phyloP scores from a whole-genome alignment of 768 basidiomycete genomes.

The Plicaturopsis crispa region DNA sequence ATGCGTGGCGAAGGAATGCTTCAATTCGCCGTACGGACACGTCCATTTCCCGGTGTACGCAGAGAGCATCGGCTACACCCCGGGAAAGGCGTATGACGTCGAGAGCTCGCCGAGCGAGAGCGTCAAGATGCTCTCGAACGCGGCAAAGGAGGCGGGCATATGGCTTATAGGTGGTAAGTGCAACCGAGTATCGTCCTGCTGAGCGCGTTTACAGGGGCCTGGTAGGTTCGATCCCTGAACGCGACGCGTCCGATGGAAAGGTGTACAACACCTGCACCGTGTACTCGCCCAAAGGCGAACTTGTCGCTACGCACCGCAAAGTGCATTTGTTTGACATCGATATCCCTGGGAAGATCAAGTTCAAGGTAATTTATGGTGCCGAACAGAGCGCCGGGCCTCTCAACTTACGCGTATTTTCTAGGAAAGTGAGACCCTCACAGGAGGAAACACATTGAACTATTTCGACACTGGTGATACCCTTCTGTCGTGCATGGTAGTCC shows the following conservation, averaged over 20 bases:
- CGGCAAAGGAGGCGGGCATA: constrained; percentile 66
- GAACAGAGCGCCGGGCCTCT: background rate
- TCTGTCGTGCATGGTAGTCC: background rate
- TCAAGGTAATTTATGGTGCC: constrained; percentile 47
- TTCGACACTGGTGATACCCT: constrained; percentile 74
- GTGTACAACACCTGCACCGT: constrained; percentile 93
- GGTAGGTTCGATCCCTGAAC: constrained; percentile 96
- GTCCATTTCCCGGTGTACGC: constrained; percentile 77
- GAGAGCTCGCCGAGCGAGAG: constrained; percentile 58
- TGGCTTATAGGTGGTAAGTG: constrained; percentile 90
- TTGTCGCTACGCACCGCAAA: constrained; percentile 87
- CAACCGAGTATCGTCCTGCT: background rate
- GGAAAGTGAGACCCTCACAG: constrained; percentile 86
- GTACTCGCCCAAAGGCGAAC: constrained; percentile 77
- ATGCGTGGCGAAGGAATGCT: constrained; percentile 71
- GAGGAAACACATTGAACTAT: constrained; percentile 63
- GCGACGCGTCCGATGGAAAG: constrained; percentile 50
- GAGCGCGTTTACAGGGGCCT: background rate
- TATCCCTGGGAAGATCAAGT: constrained; percentile 85
- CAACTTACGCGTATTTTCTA: constrained; percentile 20
- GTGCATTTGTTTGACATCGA: constrained; percentile 98
- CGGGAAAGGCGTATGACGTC: constrained; percentile 52
- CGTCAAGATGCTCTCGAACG: constrained; percentile 72
- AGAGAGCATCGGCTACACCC: constrained; percentile 62
- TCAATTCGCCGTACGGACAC: constrained; percentile 82